Conservation (phyloP, 1,284 basidiomycete species). For the Apiotrichum mycotoxinovorans region DNA sequence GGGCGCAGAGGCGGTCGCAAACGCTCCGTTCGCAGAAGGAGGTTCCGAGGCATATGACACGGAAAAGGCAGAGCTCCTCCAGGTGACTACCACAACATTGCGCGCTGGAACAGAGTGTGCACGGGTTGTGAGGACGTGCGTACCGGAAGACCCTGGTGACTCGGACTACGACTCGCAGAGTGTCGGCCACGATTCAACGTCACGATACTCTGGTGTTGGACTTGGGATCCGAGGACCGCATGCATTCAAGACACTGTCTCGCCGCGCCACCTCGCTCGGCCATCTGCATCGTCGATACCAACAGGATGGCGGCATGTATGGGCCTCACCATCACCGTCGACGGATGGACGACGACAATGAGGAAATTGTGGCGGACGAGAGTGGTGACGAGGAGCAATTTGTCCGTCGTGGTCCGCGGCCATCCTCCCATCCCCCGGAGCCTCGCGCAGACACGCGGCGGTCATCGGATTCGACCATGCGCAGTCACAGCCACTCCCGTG, state of each 20-base stretch:
- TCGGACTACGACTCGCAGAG: slow-evolving; percentile 11
- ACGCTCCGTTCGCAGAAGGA: slow-evolving; percentile 53
- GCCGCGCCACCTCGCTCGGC: slow-evolving; percentile 52
- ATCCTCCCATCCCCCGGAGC: slow-evolving; percentile 3
- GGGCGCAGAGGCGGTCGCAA: slow-evolving; percentile 65
- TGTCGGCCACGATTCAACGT: neutral
- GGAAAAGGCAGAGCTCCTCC: slow-evolving; percentile 67
- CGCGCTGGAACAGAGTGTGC: slow-evolving; percentile 86
- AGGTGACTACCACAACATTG: slow-evolving; percentile 78
- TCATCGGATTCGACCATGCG: slow-evolving; percentile 10
- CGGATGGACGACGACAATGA: slow-evolving; percentile 31
- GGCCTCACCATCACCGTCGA: neutral
- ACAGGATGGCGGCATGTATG: slow-evolving; percentile 27
- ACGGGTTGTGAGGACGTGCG: slow-evolving; percentile 71
- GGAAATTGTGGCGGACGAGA: slow-evolving; percentile 33
- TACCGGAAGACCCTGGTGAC: slow-evolving; percentile 48
- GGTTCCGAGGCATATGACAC: slow-evolving; percentile 67
- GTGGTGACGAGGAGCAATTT: slow-evolving; percentile 30
- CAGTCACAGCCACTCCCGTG: neutral
- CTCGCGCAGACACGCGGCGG: slow-evolving; percentile 12
- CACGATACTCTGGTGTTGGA: slow-evolving; percentile 14
- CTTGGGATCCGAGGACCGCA: slow-evolving; percentile 8
- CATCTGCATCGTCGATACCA: slow-evolving; percentile 37
- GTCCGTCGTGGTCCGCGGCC: slow-evolving; percentile 11
- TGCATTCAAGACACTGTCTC: slow-evolving; percentile 39